Conservation (phyloP, 805 yeast genomes). For the Danielia oregonensis region DNA sequence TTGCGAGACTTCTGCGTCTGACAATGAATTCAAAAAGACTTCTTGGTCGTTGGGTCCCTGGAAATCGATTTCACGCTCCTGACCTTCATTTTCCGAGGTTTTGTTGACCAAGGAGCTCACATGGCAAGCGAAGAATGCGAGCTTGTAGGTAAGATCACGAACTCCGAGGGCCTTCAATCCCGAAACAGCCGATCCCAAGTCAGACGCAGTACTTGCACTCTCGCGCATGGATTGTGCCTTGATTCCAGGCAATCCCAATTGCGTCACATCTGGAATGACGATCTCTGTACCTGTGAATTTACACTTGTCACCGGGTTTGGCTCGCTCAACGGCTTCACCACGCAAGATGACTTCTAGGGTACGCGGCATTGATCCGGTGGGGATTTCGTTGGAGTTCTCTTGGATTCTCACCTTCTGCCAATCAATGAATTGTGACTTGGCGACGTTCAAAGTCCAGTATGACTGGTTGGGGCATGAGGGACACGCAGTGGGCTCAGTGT, state of each 20-base stretch:
- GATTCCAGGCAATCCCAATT: constrained; percentile 91
- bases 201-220: constrained; percentile 57
- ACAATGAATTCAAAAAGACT: constrained; percentile 69
- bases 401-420: constrained; percentile 97
- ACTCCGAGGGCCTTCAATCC: constrained; percentile 91
- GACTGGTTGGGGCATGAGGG: constrained; percentile 85
- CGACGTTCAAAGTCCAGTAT: constrained; percentile 77
- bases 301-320: constrained; percentile 96
- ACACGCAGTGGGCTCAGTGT: constrained; percentile 92
- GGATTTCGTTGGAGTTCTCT: constrained; percentile 94
- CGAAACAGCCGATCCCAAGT: constrained; percentile 78
- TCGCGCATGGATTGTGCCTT: constrained; percentile 82
- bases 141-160: constrained; percentile 85
- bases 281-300: constrained; percentile 91
- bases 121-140: constrained; percentile 90
- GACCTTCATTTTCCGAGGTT: constrained; percentile 15
- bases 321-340: constrained; percentile 92
- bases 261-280: constrained; percentile 91
- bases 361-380: constrained; percentile 98
- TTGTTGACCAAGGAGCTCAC: constrained; percentile 60
- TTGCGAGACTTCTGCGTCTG: constrained; percentile 79
- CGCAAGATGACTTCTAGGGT: constrained; percentile 88
- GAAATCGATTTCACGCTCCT: constrained; percentile 24
- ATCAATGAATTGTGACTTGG: constrained; percentile 84
- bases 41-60: constrained; percentile 73